Percentiles rank a stretch among this genome's conserved stretches.
Evolutionary conservation across 2,329 filamentous ascomycete genomes (phyloP).

Genomic region (Colletotrichum salicis): DNA sequence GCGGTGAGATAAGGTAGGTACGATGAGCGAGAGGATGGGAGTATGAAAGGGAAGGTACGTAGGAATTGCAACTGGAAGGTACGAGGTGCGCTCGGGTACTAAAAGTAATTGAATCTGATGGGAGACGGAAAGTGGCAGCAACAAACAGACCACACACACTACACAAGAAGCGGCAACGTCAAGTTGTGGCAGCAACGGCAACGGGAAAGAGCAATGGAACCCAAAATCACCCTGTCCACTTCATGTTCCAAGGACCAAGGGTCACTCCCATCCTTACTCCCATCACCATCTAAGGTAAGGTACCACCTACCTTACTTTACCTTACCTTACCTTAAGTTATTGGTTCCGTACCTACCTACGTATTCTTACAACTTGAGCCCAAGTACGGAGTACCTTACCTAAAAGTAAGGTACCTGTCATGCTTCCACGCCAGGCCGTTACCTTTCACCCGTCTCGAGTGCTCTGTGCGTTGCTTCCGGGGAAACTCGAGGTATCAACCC

Average conservation of each 20-base stretch:
- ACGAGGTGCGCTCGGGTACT: neutral
- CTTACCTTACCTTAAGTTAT: neutral
- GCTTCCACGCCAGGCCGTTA: neutral
- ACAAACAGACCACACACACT: conserved; percentile 16
- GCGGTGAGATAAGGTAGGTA: conserved; percentile 4
- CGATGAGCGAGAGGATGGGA: neutral
- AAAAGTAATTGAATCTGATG: conserved; percentile 13
- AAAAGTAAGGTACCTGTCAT: neutral
- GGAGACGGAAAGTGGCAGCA: conserved; percentile 17
- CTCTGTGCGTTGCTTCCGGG: conserved; percentile 26
- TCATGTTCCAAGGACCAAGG: neutral
- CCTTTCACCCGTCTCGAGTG: neutral
- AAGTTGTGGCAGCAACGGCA: neutral
- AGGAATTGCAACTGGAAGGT: neutral
- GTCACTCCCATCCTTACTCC: neutral
- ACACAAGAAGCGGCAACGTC: neutral
- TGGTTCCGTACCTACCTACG: neutral
- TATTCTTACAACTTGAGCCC: neutral
- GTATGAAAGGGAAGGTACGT: neutral
- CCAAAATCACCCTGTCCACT: neutral
- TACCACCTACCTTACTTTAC: neutral
- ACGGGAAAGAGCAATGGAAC: conserved; percentile 10
- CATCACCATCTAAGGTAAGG: neutral
- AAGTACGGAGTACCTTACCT: neutral
- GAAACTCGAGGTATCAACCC: conserved; percentile 17